Evolutionary conservation across 306 rosid species (phyloP), one percentile per base, ranked within the genome.

Genomic region (Clitoria ternatea): DNA sequence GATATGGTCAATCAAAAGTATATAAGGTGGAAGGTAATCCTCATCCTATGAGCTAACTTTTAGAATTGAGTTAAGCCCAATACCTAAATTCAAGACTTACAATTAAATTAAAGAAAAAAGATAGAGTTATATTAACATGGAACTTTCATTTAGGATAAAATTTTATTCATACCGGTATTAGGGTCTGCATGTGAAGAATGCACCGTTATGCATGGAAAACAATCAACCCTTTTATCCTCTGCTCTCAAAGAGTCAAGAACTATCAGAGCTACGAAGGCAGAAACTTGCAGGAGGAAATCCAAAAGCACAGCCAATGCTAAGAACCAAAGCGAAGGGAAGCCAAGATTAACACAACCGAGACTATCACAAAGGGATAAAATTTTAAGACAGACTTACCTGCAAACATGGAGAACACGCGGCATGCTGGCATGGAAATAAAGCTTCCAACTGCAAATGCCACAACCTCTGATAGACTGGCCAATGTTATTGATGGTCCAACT

Each of bases 331-430:
- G 77, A 84, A 81, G 75, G 70, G 69, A 48, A 64, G 53, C 52
- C 50, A 59, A 66, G 26, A 70, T 57, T 55, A 76, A 69, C 44
- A 64, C 5, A 54, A 61, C 22, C 10, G 57, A 14, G 66, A 73
- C 73, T 43, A 68, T 55, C 47, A 56, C 69, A 43, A 40, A 66
- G 10, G 44, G 42, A 43, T 66, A 59, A 30, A 71, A 62, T 47
- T 61, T 55, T 65, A 45, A 66, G 57, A 66, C 54, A 66, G 54
- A 49, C 20, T 47, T 69, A 91, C 99, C 97, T 60, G 99, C 99
- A 89, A 94, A 94, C 99, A 94, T 94, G 83, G 99, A 91, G 89
- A 94, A 94, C 56, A 94, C 97, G 13, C 99, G 97, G 75, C 96
- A 89, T 19, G 99, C 99, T 61, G 99, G 97, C 97, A 89, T 94